A percentile compares a stretch with the other conserved stretches of the same genome.
Evolutionary conservation across 345 rosid genomes (phyloP).

Genomic region (Xanthoceras sorbifolium): DNA sequence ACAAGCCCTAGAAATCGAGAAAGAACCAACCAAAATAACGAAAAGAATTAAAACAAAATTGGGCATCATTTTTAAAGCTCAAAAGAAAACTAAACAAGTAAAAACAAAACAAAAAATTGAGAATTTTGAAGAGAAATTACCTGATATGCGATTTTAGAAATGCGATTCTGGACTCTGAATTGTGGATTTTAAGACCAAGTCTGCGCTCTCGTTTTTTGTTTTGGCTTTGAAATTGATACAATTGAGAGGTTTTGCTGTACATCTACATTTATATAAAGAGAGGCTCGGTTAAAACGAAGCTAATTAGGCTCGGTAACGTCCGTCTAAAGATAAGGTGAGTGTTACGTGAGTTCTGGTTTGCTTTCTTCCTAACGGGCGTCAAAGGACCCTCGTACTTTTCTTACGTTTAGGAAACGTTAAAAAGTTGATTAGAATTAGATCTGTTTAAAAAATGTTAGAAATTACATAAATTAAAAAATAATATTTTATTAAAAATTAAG

Average conservation of each 20-base stretch:
- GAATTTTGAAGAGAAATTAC: not conserved
- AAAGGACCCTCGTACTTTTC: no score
- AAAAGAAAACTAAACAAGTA: not conserved
- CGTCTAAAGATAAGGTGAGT: constrained; percentile 9
- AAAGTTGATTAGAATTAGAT: no score
- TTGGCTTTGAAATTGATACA: constrained; percentile 8
- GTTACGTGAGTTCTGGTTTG: not conserved
- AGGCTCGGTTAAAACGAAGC: constrained; percentile 11
- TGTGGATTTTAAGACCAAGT: not conserved
- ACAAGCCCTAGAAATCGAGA: not conserved
- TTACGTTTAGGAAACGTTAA: no score
- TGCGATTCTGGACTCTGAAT: not conserved
- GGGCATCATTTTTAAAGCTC: not conserved
- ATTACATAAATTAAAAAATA: no score
- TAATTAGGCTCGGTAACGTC: constrained; percentile 14
- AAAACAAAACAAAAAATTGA: not conserved
- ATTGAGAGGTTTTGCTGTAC: not conserved
- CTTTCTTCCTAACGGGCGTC: constrained; percentile 7
- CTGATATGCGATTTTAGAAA: not conserved
- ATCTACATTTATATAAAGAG: not conserved
- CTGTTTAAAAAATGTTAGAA: no score
- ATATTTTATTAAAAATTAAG: no score
- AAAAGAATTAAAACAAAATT: not conserved
- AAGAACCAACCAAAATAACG: not conserved
- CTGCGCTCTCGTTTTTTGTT: not conserved